Evolutionary conservation across 2,329 filamentous ascomycete species (phyloP), one percentile per base, ranked within the genome.

Genomic region (Aspergillus tubingensis): DNA sequence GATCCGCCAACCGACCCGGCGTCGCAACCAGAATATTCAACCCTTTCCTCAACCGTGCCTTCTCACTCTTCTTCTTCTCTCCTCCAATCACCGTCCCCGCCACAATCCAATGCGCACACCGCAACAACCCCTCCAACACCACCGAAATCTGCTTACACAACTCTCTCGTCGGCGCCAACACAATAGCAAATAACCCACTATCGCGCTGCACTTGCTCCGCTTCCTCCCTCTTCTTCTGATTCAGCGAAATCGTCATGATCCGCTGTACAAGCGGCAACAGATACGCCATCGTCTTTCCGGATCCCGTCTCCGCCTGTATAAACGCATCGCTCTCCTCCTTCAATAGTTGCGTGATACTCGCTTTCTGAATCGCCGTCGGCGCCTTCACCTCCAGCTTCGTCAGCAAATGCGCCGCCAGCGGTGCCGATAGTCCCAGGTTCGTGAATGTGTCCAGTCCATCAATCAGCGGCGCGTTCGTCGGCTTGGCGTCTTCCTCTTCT

Each of bases 231-330:
- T 39, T 59, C 49, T 59, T 56, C n/a, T 56, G 54, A 23, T 51
- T 51, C 21, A 74, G 85, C 67, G 82, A 91, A 30, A 98, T 83
- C 13, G 88, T 84, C 76, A 96, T 86, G 19, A 99, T 89, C 23
- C 92, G 85, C 73, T 99, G 91, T 21, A 99, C 88, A 50, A 99
- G 90, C 1, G 95, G 95, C 6, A 99, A 80, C 4, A 99, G 83
- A 74, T 99, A 99, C n/a, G 95, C 91, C 62, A 99, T 80, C 0
- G 95, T 99, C 80, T 99, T 99, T 78, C 95, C 95, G 0, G 95
- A 99, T 67, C 95, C 95, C 0, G 95, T 99, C 79, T 99, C 90
- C 2, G 95, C 96, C 75, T 98, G 95, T 36, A 99, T 89, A 70
- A 99, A 99, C 2, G 93, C 93, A 80, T 99, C 95, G 49, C 86